Base-by-base conservation (phyloP, 179 eudicot genomes). In the Patellifolia procumbens region DNA sequence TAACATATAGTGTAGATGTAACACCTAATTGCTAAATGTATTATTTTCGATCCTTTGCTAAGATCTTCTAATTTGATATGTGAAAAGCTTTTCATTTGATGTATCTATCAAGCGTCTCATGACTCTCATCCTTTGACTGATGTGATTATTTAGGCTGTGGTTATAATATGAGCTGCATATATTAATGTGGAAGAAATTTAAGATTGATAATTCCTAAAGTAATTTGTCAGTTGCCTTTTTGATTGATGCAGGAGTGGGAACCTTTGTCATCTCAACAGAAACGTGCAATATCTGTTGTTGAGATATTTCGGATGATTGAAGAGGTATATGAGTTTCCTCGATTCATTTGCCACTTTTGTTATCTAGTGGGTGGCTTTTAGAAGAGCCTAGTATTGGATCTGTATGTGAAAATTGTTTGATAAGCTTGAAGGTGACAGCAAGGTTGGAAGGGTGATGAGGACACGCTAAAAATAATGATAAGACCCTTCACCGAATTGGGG, bases 291-390 rank as follows among this genome's bases (percentile, higher is more conserved):
- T 94, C 98, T 71, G 87, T 90, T 68, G 86, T 94, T 62, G 98
- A 94, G 87, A 94, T 91, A 76, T 89, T 94, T 84, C 82, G 98
- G 81, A 94, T 94, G 79, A 82, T 92, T 66, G 97, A 94, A 87
- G 97, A 94, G 90, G 98, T 92, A 85, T 51, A 22, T n/a, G 9
- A 20, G 43, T 52, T 51, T 49, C 63, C 64, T 53, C 24, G 24
- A 34, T 64, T 45, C 5, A 59, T 35, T 76, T 34, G 1, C 0
- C 0, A 31, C 1, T 31, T 42, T 28, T 17, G 46, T 39, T 66
- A 1, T 61, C n/a, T n/a, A n/a, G n/a, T n/a, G n/a, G n/a, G n/a
- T 61, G 28, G 19, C 20, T 24, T n/a, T n/a, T 34, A 12, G 22
- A 28, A 9, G 37, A 26, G 56, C 20, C 56, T 5, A 20, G 24